Evolutionary conservation across 2,329 filamentous ascomycete species (phyloP), one percentile per base, ranked within the genome.

Genomic region (Raffaelea ambrosiae): DNA sequence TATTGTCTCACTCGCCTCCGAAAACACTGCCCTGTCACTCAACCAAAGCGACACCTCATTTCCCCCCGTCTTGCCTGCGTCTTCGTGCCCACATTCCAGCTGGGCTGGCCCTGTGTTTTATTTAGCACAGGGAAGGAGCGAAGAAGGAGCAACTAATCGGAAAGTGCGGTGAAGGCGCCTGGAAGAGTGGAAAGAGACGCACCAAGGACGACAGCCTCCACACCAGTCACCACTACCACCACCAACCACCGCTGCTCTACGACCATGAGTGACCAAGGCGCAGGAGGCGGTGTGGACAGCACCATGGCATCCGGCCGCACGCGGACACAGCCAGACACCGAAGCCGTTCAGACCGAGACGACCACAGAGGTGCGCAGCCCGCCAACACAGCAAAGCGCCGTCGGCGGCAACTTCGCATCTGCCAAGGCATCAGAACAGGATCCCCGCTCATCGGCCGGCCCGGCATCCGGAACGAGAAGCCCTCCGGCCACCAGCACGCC

Each of bases 221-320:
- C n/a, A n/a, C n/a, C n/a, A n/a, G n/a, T n/a, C n/a, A n/a, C n/a
- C n/a, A 13, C 5, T 19, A 20, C 5, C 19, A n/a, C 14, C 14
- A 41, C 8, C 38, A 23, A 13, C 29, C 38, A 22, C 21, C 23
- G 16, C 9, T 35, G 36, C 16, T 16, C 18, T 21, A 23, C 19
- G 42, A 70, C 66, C 57, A 65, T 71, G 61, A 66, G 64, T 53
- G 70, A 76, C 53, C 72, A 76, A 61, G 68, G 68, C 46, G 65
- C 70, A 49, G 69, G 69, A 46, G 65, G 70, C 46, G 61, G 64
- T 43, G 55, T 64, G 40, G 63, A 66, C 46, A 63, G 63, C 60
- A 61, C 58, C 46, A 57, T 60, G 55, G 60, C 66, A 51, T 58
- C 71, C 56, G 54, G 67, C 59, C 52, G 68, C 48, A 56, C 70